Percentiles rank a stretch among this genome's conserved stretches.
Evolutionary conservation across 441 rosid species (phyloP).

Genomic region (Theobroma grandiflorum): DNA sequence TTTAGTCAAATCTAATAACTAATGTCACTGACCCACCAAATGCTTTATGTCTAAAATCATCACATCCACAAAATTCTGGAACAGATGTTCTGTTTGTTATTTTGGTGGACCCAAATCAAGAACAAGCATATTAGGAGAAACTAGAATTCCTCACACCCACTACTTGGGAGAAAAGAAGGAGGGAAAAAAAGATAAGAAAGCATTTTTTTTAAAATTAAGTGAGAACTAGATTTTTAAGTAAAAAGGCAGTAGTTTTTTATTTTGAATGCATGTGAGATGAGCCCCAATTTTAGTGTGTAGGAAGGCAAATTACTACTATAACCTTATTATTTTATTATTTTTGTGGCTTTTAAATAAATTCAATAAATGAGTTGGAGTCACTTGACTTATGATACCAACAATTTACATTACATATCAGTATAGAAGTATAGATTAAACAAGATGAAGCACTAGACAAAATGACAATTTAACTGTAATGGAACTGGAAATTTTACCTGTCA

Average conservation of each 20-base stretch:
- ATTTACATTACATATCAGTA: neutral
- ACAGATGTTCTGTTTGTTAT: neutral
- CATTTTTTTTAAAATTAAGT: no score
- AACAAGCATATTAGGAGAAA: neutral
- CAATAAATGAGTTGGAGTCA: neutral
- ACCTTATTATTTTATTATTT: neutral
- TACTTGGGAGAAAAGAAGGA: neutral
- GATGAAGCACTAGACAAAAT: neutral
- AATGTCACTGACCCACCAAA: neutral
- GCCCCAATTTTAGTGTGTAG: neutral
- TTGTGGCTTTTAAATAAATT: neutral
- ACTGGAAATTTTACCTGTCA: slow-evolving; percentile 48
- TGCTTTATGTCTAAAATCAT: neutral
- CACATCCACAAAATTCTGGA: neutral
- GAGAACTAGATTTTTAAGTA: no score
- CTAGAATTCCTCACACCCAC: slow-evolving; percentile 4
- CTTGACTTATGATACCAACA: neutral
- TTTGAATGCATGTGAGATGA: neutral
- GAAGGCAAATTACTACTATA: neutral
- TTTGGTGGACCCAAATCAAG: neutral
- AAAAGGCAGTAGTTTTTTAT: no score
- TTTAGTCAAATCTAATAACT: neutral
- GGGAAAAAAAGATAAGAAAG: neutral
- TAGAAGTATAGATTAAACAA: neutral
- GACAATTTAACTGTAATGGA: neutral